These are phyloP conservation scores for Phialophora macrospora DNA, from an alignment of 2,329 filamentous ascomycete species.

Conservation along the genomic window DNA sequence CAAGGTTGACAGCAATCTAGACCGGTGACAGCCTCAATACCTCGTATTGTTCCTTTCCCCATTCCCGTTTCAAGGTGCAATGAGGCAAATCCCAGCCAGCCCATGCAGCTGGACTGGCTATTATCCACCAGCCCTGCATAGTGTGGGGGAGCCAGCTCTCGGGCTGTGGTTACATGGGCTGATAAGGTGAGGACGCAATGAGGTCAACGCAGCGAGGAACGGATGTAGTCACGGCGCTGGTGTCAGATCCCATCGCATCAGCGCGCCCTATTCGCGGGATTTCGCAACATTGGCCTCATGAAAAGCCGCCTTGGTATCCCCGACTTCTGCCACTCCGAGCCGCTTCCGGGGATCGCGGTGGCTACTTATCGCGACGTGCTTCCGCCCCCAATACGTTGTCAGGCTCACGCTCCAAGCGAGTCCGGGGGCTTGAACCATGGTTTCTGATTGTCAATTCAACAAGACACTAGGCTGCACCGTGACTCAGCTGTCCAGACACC, in stretches of 20 bases:
- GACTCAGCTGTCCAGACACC: slow-evolving; percentile 25
- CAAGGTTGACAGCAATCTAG: slow-evolving; percentile 3
- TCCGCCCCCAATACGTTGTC: slow-evolving; percentile 17
- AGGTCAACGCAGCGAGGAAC: neutral
- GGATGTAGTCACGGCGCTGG: neutral
- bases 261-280: neutral
- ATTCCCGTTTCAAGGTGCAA: neutral
- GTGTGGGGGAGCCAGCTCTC: slow-evolving; percentile 23
- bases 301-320: neutral
- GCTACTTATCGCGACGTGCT: neutral
- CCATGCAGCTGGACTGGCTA: slow-evolving; percentile 12
- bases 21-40: neutral
- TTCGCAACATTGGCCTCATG: neutral
- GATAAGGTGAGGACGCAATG: slow-evolving; percentile 18
- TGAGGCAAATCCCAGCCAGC: slow-evolving; percentile 10
- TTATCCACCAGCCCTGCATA: slow-evolving; percentile 26
- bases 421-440: slow-evolving; percentile 17
- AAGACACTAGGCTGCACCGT: slow-evolving; percentile 25
- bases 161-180: slow-evolving; percentile 20
- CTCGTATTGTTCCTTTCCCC: slow-evolving; percentile 4
- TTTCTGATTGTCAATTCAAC: slow-evolving; percentile 2
- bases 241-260: neutral
- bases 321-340: neutral
- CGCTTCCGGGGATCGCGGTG: neutral
- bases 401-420: slow-evolving; percentile 17